Conservation (phyloP, 352 stramenopile genomes). For the Globisporangium barbulae region DNA sequence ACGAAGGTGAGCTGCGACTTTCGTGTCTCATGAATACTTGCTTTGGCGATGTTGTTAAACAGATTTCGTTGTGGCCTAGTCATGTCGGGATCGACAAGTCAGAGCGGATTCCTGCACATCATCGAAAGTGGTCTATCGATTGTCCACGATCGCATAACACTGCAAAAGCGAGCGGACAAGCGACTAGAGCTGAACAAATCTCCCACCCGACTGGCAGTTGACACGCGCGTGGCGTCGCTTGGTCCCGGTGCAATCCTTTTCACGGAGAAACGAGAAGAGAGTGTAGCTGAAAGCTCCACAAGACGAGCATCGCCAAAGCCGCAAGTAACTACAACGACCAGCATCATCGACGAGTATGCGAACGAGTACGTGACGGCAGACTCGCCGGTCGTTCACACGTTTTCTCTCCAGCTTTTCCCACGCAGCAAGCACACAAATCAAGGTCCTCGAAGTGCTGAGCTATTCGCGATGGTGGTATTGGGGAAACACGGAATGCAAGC, state of each 20-base stretch:
- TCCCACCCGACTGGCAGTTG: conserved; percentile 25
- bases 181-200: conserved; percentile 9
- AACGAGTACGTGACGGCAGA: conserved; percentile 39
- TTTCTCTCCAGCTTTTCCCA: conserved; percentile 28
- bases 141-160: conserved; percentile 36
- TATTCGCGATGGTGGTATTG: conserved; percentile 27
- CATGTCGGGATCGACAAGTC: conserved; percentile 24
- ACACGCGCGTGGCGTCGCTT: conserved; percentile 38
- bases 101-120: conserved; percentile 29
- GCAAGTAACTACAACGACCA: not conserved
- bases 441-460: conserved; percentile 19
- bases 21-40: not conserved
- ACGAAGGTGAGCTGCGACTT: conserved; percentile 27
- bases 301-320: not conserved
- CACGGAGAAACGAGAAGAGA: conserved; percentile 17
- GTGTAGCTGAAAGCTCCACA: not conserved
- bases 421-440: conserved; percentile 6
- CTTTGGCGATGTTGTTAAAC: not conserved
- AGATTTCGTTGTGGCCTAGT: conserved; percentile 19
- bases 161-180: conserved; percentile 25
- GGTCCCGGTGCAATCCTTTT: conserved; percentile 34
- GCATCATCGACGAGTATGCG: not conserved
- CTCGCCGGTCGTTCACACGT: conserved; percentile 32
- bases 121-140: conserved; percentile 39
- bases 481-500: conserved; percentile 30